Conservation (phyloP, 305 asterid genomes). For the Fraxinus floribunda region DNA sequence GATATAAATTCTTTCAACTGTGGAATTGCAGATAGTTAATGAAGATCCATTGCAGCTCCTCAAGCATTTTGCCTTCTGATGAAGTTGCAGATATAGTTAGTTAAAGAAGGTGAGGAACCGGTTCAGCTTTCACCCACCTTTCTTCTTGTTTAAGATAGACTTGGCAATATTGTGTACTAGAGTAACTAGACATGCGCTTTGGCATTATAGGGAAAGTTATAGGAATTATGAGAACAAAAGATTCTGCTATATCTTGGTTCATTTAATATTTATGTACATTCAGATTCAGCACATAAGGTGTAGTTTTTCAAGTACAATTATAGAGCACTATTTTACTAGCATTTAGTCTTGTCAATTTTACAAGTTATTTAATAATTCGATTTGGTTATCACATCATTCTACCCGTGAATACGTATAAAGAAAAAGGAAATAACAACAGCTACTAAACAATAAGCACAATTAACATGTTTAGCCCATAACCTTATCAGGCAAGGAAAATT, state of each 20-base stretch:
- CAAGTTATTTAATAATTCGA: neutral
- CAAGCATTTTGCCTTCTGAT: conserved; percentile 25
- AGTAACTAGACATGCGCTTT: neutral
- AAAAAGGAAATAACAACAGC: neutral
- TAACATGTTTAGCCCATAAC: neutral
- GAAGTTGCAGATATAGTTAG: neutral
- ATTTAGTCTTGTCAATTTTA: neutral
- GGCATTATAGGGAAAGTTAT: neutral
- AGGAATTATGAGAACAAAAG: neutral
- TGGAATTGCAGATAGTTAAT: conserved; percentile 40
- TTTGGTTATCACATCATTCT: neutral
- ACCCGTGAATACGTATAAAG: neutral
- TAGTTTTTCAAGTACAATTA: neutral
- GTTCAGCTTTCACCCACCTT: neutral
- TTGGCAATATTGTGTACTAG: conserved; percentile 4
- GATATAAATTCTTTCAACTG: neutral
- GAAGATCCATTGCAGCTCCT: conserved; percentile 52
- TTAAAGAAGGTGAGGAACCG: neutral
- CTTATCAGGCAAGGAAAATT: neutral
- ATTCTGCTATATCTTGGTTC: neutral
- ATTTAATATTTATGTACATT: neutral
- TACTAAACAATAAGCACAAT: neutral
- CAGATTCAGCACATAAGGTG: neutral
- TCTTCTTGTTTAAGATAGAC: conserved; percentile 36
- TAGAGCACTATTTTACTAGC: neutral